phyloP scores from a whole-genome alignment of 805 yeast species.

The Candida ponderosae region DNA sequence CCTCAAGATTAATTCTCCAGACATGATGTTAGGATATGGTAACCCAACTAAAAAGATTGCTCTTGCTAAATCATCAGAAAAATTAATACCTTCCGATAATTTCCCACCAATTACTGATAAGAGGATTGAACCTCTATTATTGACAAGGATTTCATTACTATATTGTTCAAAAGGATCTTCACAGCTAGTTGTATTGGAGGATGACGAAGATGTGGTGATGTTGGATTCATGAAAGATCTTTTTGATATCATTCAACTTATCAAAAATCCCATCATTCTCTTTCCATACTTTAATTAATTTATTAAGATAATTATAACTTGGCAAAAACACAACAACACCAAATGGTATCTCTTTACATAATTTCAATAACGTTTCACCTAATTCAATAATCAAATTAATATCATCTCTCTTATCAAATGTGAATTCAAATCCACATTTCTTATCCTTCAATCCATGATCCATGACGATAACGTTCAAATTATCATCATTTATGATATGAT shows the following conservation, averaged over 20 bases:
- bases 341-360: conserved; percentile 45
- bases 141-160: conserved; percentile 27
- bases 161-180: conserved; percentile 44
- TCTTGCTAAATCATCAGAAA: conserved; percentile 80
- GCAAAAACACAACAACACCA: conserved; percentile 78
- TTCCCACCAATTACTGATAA: conserved; percentile 90
- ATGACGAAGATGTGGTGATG: conserved; percentile 16
- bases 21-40: conserved; percentile 80
- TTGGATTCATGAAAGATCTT: conserved; percentile 49
- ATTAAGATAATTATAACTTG: conserved; percentile 70
- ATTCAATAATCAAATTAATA: conserved; percentile 30
- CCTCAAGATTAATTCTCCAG: conserved; percentile 76
- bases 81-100: conserved; percentile 89
- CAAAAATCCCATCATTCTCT: conserved; percentile 18
- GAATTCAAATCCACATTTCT: conserved; percentile 41
- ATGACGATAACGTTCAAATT: conserved; percentile 60
- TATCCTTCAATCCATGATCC: conserved; percentile 13
- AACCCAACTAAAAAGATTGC: conserved; percentile 82
- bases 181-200: conserved; percentile 24
- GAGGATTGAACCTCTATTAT: conserved; percentile 51
- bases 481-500: conserved; percentile 71
- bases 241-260: conserved; percentile 31
- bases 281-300: conserved; percentile 50
- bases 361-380: conserved; percentile 42
- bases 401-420: conserved; percentile 59